Percentiles rank a stretch among this genome's conserved stretches.
These are phyloP conservation scores for Ganoderma sinense DNA, from an alignment of 1,284 basidiomycete species.

Conservation along the genomic window DNA sequence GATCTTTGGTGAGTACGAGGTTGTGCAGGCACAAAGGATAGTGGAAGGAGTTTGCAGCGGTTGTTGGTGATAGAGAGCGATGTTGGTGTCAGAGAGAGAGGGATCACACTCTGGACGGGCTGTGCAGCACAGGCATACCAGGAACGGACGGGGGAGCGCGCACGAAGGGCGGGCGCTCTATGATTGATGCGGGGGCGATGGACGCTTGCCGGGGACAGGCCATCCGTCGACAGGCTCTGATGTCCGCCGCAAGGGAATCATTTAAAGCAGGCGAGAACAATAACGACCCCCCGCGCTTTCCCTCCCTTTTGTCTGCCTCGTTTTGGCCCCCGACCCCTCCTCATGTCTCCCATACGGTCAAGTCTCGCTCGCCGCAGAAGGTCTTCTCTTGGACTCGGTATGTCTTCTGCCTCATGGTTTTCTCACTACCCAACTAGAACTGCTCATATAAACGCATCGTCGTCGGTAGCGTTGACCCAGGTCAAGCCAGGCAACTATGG, in stretches of 20 bases:
- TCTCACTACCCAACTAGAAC: too few relatives aligned
- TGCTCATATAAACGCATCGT: background rate
- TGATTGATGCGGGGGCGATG: slow-evolving; percentile 12
- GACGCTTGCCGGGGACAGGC: slow-evolving; percentile 22
- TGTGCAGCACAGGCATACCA: slow-evolving; percentile 8
- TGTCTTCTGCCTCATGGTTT: slow-evolving; percentile 3
- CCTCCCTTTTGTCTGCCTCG: slow-evolving; percentile 30
- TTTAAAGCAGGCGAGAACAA: slow-evolving; percentile 32
- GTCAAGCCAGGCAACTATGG: slow-evolving; percentile 68
- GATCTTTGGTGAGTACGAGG: background rate
- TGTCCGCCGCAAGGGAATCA: slow-evolving; percentile 20
- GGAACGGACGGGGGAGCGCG: background rate
- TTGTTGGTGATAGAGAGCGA: background rate
- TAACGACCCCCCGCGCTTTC: slow-evolving; percentile 28
- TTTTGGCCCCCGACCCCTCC: slow-evolving; percentile 23
- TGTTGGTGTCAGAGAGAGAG: background rate
- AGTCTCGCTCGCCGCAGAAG: slow-evolving; percentile 28
- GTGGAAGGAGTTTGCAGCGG: background rate
- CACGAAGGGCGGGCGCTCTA: slow-evolving; percentile 10
- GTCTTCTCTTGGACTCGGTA: slow-evolving; percentile 30
- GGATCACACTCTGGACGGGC: slow-evolving; percentile 10
- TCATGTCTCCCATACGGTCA: slow-evolving; percentile 29
- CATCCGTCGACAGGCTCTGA: slow-evolving; percentile 22
- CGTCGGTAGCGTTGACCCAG: slow-evolving; percentile 43
- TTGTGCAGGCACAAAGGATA: background rate